Conservation (phyloP, 1,139 yeast species). For the Yamadazyma triangularis region DNA sequence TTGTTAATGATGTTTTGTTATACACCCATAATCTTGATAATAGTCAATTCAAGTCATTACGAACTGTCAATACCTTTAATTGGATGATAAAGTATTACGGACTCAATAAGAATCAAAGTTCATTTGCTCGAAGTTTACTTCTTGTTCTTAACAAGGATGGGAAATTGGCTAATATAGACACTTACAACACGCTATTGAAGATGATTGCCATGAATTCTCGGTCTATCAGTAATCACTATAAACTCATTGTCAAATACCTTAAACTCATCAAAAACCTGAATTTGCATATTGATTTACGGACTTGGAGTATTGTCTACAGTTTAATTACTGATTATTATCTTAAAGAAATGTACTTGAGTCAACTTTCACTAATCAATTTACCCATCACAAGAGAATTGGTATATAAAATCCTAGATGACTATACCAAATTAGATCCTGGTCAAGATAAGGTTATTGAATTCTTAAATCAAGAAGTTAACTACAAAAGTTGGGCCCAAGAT, state of each 20-base stretch:
- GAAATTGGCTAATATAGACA: constrained; percentile 35
- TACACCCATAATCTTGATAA: constrained; percentile 37
- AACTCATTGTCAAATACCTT: constrained; percentile 28
- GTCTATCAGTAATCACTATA: constrained; percentile 24
- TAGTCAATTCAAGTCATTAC: constrained; percentile 20
- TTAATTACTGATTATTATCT: constrained; percentile 34
- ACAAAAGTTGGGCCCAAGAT: constrained; percentile 26
- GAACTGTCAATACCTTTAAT: constrained; percentile 38
- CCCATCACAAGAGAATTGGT: constrained; percentile 31
- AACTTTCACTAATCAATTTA: constrained; percentile 25
- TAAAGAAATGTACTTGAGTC: constrained; percentile 33
- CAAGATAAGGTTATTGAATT: constrained; percentile 26
- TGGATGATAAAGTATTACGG: constrained; percentile 42
- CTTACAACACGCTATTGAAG: constrained; percentile 35
- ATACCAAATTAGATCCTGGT: constrained; percentile 22
- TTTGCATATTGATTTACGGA: constrained; percentile 31
- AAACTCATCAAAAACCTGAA: constrained; percentile 21
- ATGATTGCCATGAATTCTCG: constrained; percentile 31
- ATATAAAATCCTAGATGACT: constrained; percentile 34
- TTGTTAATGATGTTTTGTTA: constrained; percentile 35
- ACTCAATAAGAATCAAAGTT: constrained; percentile 35
- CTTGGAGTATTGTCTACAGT: constrained; percentile 37
- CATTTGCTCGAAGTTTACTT: constrained; percentile 38
- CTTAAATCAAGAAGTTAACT: constrained; percentile 30
- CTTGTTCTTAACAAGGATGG: constrained; percentile 43